Evolutionary conservation across 352 stramenopile species (phyloP).

Genomic region (Pythium graminicola): DNA sequence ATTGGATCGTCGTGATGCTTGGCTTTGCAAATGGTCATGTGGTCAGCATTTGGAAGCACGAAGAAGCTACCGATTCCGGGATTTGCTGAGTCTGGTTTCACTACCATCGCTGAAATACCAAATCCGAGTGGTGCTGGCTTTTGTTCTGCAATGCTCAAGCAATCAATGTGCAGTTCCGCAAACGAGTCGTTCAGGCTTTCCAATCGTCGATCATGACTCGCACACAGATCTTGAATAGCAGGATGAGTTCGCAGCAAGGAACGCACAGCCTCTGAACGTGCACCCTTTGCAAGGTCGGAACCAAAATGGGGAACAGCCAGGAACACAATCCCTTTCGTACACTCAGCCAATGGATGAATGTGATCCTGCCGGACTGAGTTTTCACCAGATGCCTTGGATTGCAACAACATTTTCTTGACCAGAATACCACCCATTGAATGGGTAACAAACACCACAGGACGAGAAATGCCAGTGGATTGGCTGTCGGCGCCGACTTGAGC

Average conservation of each 20-base stretch:
- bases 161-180: slow-evolving; percentile 54
- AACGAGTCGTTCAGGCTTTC: slow-evolving; percentile 65
- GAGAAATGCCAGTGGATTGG: slow-evolving; percentile 1
- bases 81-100: slow-evolving; percentile 69
- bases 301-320: slow-evolving; percentile 82
- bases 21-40: slow-evolving; percentile 87
- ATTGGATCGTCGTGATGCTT: slow-evolving; percentile 54
- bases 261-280: slow-evolving; percentile 62
- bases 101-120: slow-evolving; percentile 64
- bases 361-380: not conserved
- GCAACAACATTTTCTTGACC: slow-evolving; percentile 74
- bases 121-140: slow-evolving; percentile 54
- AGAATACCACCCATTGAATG: slow-evolving; percentile 86
- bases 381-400: slow-evolving; percentile 3
- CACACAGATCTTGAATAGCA: slow-evolving; percentile 60
- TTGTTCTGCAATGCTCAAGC: slow-evolving; percentile 65
- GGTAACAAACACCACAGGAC: slow-evolving; percentile 76
- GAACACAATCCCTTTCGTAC: slow-evolving; percentile 61
- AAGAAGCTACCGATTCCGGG: slow-evolving; percentile 65
- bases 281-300: slow-evolving; percentile 57
- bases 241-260: slow-evolving; percentile 69
- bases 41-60: slow-evolving; percentile 50
- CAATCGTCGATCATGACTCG: slow-evolving; percentile 45
- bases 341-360: slow-evolving; percentile 26
- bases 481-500: slow-evolving; percentile 47